Evolutionary conservation across 2,329 filamentous ascomycete species (phyloP).

Genomic region (Colletotrichum tropicale): DNA sequence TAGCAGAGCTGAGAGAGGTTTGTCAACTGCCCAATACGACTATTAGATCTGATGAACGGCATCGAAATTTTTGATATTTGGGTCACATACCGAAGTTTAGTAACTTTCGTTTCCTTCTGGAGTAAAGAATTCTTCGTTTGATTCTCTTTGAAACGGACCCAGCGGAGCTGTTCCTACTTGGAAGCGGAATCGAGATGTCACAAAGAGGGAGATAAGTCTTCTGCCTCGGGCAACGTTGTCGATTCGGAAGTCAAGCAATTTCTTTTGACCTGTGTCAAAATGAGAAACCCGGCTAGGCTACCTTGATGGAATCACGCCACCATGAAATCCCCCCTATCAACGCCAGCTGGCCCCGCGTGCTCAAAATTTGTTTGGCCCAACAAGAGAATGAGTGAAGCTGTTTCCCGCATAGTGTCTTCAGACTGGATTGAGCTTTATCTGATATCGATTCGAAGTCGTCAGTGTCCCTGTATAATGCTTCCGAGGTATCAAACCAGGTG

Average conservation of each 20-base stretch:
- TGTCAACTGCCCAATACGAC: background rate
- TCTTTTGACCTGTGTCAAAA: fast-evolving
- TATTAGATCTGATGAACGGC: background rate
- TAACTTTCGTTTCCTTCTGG: background rate
- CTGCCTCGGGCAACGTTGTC: too few species aligned
- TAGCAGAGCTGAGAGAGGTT: background rate
- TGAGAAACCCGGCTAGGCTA: background rate
- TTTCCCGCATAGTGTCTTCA: too few species aligned
- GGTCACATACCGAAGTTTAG: background rate
- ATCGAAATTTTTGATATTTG: background rate
- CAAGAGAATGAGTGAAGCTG: too few species aligned
- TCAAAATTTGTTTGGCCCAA: background rate
- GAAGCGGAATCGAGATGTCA: background rate
- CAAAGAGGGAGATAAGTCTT: background rate
- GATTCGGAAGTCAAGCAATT: too few species aligned
- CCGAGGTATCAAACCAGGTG: too few species aligned
- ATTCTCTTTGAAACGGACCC: background rate
- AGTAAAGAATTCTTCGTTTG: background rate
- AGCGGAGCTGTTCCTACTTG: too few species aligned
- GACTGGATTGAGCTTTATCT: too few species aligned
- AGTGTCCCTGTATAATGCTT: too few species aligned
- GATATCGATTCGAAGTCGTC: too few species aligned
- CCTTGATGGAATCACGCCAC: background rate
- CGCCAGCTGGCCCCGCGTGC: background rate
- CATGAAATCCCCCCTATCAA: fast-evolving